Evolutionary conservation across 306 rosid genomes (phyloP).

Genomic region (Quercus engelmannii): DNA sequence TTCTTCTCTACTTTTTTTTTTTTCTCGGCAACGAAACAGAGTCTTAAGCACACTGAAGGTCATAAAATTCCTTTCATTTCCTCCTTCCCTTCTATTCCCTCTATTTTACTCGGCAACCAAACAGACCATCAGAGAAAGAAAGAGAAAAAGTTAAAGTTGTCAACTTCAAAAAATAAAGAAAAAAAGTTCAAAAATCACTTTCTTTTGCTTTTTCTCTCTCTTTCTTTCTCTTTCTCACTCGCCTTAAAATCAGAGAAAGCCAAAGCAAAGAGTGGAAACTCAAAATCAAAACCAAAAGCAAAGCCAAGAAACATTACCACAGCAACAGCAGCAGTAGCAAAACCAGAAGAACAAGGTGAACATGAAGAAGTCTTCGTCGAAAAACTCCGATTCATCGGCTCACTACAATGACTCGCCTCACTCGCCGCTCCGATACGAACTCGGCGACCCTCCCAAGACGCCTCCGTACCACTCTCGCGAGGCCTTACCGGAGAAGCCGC

Average conservation of each 20-base stretch:
- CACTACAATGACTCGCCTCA: conserved; percentile 49
- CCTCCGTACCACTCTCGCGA: conserved; percentile 64
- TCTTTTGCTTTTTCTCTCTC: conserved; percentile 6
- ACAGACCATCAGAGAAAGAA: too few relatives aligned
- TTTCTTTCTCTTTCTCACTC: neutral
- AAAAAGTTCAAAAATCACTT: too few relatives aligned
- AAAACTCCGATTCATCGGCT: conserved; percentile 48
- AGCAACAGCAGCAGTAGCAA: neutral
- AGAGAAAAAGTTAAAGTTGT: too few relatives aligned
- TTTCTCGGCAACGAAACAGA: too few relatives aligned
- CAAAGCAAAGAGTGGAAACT: conserved; percentile 9
- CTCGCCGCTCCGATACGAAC: conserved; percentile 68
- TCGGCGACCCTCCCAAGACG: conserved; percentile 53
- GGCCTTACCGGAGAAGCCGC: conserved; percentile 36
- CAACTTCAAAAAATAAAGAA: too few relatives aligned
- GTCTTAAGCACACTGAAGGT: too few relatives aligned
- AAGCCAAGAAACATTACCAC: too few relatives aligned
- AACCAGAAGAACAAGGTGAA: neutral
- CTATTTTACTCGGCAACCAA: too few relatives aligned
- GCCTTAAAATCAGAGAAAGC: conserved; percentile 22
- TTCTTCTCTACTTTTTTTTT: too few relatives aligned
- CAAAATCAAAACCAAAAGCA: neutral
- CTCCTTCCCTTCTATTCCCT: too few relatives aligned
- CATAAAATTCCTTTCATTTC: too few relatives aligned
- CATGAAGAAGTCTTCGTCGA: conserved; percentile 58